Base-by-base conservation (phyloP, 139 green algal genomes). In the Astrephomene gubernaculifera region DNA sequence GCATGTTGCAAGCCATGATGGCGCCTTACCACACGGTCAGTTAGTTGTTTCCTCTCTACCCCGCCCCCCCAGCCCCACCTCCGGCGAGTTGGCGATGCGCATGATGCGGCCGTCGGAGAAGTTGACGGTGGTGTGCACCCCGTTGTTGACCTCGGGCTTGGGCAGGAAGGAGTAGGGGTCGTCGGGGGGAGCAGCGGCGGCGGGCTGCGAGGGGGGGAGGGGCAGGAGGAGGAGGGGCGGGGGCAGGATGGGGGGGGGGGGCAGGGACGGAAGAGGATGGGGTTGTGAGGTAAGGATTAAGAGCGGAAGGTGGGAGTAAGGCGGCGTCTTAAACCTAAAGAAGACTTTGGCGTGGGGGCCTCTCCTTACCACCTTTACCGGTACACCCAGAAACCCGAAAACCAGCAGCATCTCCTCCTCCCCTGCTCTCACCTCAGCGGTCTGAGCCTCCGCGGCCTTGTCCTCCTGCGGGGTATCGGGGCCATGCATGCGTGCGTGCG, bases 91-190 rank as follows among this genome's bases (percentile, higher is more conserved):
- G 79, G 92, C 87, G 31, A 99, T 95, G 80, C 92, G 91, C 95
- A 97, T 93, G 43, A 94, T 90, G 76, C 81, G 75, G 90, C 94
- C 91, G 70, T 93, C 89, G 35, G 85, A 92, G 79, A 93, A 94
- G 86, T 91, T 90, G 25, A 94, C 89, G 33, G 87, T 89, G 38
- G 93, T 97, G 89, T 95, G 91, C 63, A 93, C 95, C 73, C 90
- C 89, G 86, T 97, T 96, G 90, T 98, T 98, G 49, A 94, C 91
- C 61, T 93, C 78, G 41, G 95, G 95, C 84, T 94, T 94, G 41
- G 96, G 92, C 54, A 98, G 90, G 90, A 98, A 97, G 17, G 95
- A 90, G 85, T 95, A 98, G 1, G 95, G 95, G 90, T 98, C 95
- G 25, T 92, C 91, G 27, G 85, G 71, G 35, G 35, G 71, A 53